Evolutionary conservation across 1,139 yeast species (phyloP), one percentile per base, ranked within the genome.

Genomic region (Saccharomycopsis hybrid): DNA sequence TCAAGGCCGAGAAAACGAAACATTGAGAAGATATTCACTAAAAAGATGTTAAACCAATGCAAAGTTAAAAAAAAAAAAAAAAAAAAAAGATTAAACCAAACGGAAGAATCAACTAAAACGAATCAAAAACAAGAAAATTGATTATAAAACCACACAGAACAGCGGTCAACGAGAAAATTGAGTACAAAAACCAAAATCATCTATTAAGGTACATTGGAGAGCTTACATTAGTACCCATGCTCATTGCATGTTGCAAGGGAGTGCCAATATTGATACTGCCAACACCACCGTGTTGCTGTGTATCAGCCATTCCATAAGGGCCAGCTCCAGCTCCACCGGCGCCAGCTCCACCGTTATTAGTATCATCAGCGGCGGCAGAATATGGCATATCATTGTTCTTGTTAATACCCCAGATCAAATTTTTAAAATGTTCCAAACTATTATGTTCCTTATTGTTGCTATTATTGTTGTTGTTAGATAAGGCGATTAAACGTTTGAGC

Each of bases 361-460:
- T 25, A 24, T 18, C 5, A 5, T 11, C 24, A 9, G 38, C 43
- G 32, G 18, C 25, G n/a, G 13, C 13, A 44, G 35, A 36, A 13
- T 8, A 36, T 24, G 13, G 24, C 5, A 24, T 8, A 5, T 36
- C 39, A 24, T 13, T 36, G 24, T 13, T 46, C 31, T 53, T 66
- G 38, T 56, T 56, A 13, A 66, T 54, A 1, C 69, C 69, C 65
- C 68, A 66, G n/a, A 66, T 59, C 44, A 61, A 59, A 46, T 65
- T 65, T 51, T 59, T 59, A 43, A 55, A 55, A n/a, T 53, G 39
- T 5, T 56, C 58, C 45, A 65, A 51, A 2, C 29, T 31, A 32
- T 50, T 39, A n/a, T 31, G 39, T 24, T 46, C 43, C 28, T 48
- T 41, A 18, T 9, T 28, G n/a, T 27, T 31, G 39, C 36, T 44